phyloP scores from a whole-genome alignment of 495 filamentous ascomycete species.

The Talaromyces stipitatus region DNA sequence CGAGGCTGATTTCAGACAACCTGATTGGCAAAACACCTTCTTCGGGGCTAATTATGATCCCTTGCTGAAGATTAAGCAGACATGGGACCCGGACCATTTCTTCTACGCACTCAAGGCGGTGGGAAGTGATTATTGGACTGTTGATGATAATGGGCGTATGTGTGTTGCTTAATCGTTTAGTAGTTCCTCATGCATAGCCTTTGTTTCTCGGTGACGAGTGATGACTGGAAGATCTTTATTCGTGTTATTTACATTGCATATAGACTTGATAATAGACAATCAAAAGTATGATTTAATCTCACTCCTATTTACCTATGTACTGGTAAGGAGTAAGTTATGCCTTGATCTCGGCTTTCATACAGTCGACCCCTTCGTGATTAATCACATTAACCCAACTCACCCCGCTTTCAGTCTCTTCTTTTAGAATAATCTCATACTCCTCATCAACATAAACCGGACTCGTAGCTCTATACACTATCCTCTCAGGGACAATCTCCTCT shows the following conservation, averaged over 20 bases:
- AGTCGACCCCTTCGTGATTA: background rate
- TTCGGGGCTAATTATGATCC: slow-evolving; percentile 39
- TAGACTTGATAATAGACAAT: too few relatives aligned
- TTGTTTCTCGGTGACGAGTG: too few relatives aligned
- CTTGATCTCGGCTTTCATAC: background rate
- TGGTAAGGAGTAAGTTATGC: background rate
- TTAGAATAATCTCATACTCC: slow-evolving; percentile 36
- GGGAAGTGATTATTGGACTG: background rate
- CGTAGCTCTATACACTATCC: slow-evolving; percentile 51
- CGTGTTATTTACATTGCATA: too few relatives aligned
- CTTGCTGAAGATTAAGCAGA: slow-evolving; percentile 32
- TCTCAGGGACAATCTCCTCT: slow-evolving; percentile 25
- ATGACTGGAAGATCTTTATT: too few relatives aligned
- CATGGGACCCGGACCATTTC: slow-evolving; percentile 49
- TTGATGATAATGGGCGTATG: background rate
- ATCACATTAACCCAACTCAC: background rate
- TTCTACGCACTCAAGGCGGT: slow-evolving; percentile 55
- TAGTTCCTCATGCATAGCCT: background rate
- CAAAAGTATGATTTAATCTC: too few relatives aligned
- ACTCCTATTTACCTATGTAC: too few relatives aligned
- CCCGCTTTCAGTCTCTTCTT: slow-evolving; percentile 12
- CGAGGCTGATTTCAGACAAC: slow-evolving; percentile 42
- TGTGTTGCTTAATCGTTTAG: background rate
- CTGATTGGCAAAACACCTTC: slow-evolving; percentile 42
- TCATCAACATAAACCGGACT: slow-evolving; percentile 55